Evolutionary conservation across 73 alveolate genomes (phyloP), one percentile per base, ranked within the genome.

Genomic region (Paramecium primaurelia): DNA sequence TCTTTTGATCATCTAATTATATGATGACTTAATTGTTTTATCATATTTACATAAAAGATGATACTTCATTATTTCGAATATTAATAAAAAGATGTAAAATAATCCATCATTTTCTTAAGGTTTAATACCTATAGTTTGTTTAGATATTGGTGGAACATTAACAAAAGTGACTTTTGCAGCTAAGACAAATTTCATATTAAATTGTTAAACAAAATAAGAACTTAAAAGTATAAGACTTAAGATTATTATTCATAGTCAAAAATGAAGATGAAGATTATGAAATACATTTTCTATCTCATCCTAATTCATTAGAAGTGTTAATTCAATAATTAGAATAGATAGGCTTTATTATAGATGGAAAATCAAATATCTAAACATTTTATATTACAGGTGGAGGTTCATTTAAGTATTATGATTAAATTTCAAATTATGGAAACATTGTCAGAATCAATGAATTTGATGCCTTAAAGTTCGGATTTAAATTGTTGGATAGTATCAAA

Each of bases 321-420:
- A 58, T 37, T 4, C 14, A 58, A 58, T 0, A 37, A 8, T 18
- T 58, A 28, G 18, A 30, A 38, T 1, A 22, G 10, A 37, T 86
- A 16, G 71, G 69, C 8, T 86, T 54, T 20, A 84, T 42, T 28
- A n/a, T n/a, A 22, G 77, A 30, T 45, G 77, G 60, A 26, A 58
- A 58, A 86, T 59, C 34, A 26, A 1, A 86, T 20, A 12, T 34
- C 12, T 44, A 89, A 71, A 83, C 42, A n/a, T 71, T 89, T 71
- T 89, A 89, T 45, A 89, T 89, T 86, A 73, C 94, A 5, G 94
- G 94, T 37, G 92, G 92, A 45, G 94, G 94, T n/a, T 59, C 94
- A 64, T 83, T 37, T 44, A 71, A 89, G 37, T 71, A 42, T 47
- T 47, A 89, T 25, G 91, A 68, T 20, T 77, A 45, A 28, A 58